These are phyloP conservation scores for Cladophialophora bantiana DNA, from an alignment of 2,329 filamentous ascomycete genomes.

Conservation along the genomic window DNA sequence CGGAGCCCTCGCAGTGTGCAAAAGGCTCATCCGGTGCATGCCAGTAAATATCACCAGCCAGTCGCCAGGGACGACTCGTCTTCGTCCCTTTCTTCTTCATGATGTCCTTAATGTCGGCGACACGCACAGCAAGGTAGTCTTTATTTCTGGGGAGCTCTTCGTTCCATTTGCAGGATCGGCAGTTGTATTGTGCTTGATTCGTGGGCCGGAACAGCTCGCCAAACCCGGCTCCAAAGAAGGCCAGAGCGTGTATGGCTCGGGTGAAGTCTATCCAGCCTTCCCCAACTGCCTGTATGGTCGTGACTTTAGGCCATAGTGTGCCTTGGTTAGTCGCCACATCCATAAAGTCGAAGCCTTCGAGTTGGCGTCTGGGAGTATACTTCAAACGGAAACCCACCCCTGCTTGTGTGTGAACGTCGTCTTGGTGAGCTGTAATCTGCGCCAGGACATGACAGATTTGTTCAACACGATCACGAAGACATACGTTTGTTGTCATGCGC, in stretches of 20 bases:
- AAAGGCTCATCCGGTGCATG: constrained; percentile 20
- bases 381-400: constrained; percentile 23
- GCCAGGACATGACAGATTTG: constrained; percentile 25
- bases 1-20: background rate
- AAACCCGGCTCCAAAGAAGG: constrained; percentile 42
- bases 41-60: constrained; percentile 37
- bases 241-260: constrained; percentile 41
- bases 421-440: constrained; percentile 27
- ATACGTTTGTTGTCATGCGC: background rate
- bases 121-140: constrained; percentile 44
- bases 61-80: constrained; percentile 29
- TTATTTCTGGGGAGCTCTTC: constrained; percentile 40
- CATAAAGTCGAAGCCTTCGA: constrained; percentile 46
- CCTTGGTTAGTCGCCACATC: constrained; percentile 30
- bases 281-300: constrained; percentile 32
- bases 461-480: constrained; percentile 19
- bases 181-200: constrained; percentile 21
- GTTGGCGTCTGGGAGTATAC: constrained; percentile 16
- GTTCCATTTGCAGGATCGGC: constrained; percentile 40
- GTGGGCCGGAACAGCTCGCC: constrained; percentile 42
- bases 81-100: constrained; percentile 42
- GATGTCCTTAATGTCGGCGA: constrained; percentile 42
- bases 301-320: constrained; percentile 37
- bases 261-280: constrained; percentile 46
- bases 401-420: background rate